Evolutionary conservation across 306 rosid species (phyloP), one percentile per base, ranked within the genome.

Genomic region (Quercus wislizeni): DNA sequence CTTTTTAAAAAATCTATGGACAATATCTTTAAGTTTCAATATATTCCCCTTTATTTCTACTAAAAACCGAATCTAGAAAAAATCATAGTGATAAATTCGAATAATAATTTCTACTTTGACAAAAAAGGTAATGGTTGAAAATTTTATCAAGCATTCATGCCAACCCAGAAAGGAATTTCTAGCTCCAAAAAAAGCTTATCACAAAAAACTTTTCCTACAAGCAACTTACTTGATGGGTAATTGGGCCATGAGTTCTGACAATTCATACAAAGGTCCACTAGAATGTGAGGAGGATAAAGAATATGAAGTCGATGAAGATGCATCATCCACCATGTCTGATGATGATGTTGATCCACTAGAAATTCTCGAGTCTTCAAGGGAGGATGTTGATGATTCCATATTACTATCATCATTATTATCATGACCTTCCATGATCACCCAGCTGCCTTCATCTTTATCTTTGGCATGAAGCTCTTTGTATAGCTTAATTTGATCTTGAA

Each of bases 221-320:
- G 52, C n/a, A 5, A 76, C 86, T 83, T 83, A 88, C 92, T 84
- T 88, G 81, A 86, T 79, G 23, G 89, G 92, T 5, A 88, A 68
- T 55, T 84, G 86, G 41, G 82, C 78, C 77, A 79, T 76, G 82
- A 88, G 92, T 57, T 83, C 83, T 25, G 86, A 83, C 27, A 88
- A 81, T 71, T 86, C 88, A 71, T 33, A 80, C 78, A 83, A 73
- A 70, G 91, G 83, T 58, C 87, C 91, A 54, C 54, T 74, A 2
- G 85, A 62, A 56, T 28, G 76, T 6, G 72, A 68, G 54, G 79
- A 75, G 54, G 79, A 75, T 8, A 82, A 82, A 35, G 79, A 74
- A 52, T 25, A 30, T 2, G 83, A 74, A 56, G 59, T 54, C 1
- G 82, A 71, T 19, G 82, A 81, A 3, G 89, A 82, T 27, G 85